phyloP scores from a whole-genome alignment of 2,329 filamentous ascomycete genomes.

The Beauveria caledonica region DNA sequence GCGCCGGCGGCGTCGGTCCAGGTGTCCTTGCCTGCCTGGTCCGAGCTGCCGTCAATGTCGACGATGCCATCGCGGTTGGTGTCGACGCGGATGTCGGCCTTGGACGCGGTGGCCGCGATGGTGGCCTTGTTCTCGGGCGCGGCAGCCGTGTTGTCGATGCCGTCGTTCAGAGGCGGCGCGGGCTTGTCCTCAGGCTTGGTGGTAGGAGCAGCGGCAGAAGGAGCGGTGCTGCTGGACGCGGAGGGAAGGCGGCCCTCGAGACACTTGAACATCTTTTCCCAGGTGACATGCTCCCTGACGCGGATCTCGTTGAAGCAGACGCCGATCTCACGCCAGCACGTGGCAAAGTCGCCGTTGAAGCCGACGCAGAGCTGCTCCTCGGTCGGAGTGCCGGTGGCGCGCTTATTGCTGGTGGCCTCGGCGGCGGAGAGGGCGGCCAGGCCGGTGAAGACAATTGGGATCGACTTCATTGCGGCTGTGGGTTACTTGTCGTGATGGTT shows the following conservation, averaged over 20 bases:
- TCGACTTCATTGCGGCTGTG: background rate
- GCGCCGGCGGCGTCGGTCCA: conserved; percentile 22
- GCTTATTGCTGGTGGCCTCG: background rate
- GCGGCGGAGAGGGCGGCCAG: background rate
- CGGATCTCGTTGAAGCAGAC: background rate
- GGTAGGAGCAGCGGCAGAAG: too few relatives aligned
- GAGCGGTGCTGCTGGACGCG: too few relatives aligned
- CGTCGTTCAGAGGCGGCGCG: background rate
- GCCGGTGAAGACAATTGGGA: background rate
- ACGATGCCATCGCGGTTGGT: conserved; percentile 24
- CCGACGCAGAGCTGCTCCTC: background rate
- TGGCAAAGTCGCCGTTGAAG: background rate
- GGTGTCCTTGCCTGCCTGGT: conserved; percentile 9
- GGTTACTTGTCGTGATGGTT: background rate
- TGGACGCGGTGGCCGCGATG: background rate
- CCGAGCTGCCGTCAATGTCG: conserved; percentile 16
- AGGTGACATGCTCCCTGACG: background rate
- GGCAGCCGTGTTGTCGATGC: background rate
- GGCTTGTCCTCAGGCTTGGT: background rate
- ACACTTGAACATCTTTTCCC: background rate
- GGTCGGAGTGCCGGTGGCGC: background rate
- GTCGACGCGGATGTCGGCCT: conserved; percentile 21
- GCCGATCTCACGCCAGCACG: background rate
- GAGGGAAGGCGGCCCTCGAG: background rate
- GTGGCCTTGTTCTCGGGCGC: background rate